phyloP scores from a whole-genome alignment of 768 basidiomycete genomes.

The Suillus cothurnatus region DNA sequence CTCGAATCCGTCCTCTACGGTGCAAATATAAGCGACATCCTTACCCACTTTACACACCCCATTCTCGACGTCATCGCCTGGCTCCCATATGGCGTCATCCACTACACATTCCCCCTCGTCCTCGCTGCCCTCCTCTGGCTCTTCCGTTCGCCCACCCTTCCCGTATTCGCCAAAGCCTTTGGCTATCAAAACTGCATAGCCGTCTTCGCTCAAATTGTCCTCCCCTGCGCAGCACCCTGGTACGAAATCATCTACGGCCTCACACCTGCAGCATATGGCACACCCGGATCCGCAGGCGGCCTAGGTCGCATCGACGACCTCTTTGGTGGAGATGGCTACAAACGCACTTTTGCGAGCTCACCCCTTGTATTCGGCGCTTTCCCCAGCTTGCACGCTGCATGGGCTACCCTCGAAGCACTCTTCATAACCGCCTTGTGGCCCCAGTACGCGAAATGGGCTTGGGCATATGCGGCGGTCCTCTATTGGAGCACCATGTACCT shows the following conservation, averaged over 20 bases:
- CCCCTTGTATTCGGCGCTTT: slow-evolving; percentile 98
- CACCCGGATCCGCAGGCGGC: slow-evolving; percentile 92
- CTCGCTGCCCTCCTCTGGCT: slow-evolving; percentile 88
- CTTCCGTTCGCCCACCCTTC: slow-evolving; percentile 80
- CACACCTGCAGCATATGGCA: slow-evolving; percentile 90
- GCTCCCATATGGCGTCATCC: slow-evolving; percentile 95
- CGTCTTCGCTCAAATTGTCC: slow-evolving; percentile 82
- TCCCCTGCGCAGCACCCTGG: slow-evolving; percentile 96
- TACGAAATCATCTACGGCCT: slow-evolving; percentile 97
- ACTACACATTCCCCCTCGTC: slow-evolving; percentile 86
- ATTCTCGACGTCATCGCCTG: slow-evolving; percentile 92
- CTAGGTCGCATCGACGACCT: slow-evolving; percentile 90
- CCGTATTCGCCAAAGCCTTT: slow-evolving; percentile 84
- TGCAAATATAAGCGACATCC: slow-evolving; percentile 96
- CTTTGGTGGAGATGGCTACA: slow-evolving; percentile 78
- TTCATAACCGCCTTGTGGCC: slow-evolving; percentile 97
- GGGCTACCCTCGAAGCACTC: slow-evolving; percentile 89
- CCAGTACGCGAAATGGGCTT: slow-evolving; percentile 61
- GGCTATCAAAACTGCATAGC: slow-evolving; percentile 93
- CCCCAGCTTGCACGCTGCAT: slow-evolving; percentile 89
- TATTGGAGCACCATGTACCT: slow-evolving; percentile 99
- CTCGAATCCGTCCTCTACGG: slow-evolving; percentile 95
- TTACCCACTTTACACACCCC: slow-evolving; percentile 93
- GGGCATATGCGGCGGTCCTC: slow-evolving; percentile 82
- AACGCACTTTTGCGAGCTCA: slow-evolving; percentile 77